A percentile compares a stretch with the other conserved stretches of the same genome.
phyloP scores from a whole-genome alignment of 148 eudicot genomes.

The Rhododendron molle region DNA sequence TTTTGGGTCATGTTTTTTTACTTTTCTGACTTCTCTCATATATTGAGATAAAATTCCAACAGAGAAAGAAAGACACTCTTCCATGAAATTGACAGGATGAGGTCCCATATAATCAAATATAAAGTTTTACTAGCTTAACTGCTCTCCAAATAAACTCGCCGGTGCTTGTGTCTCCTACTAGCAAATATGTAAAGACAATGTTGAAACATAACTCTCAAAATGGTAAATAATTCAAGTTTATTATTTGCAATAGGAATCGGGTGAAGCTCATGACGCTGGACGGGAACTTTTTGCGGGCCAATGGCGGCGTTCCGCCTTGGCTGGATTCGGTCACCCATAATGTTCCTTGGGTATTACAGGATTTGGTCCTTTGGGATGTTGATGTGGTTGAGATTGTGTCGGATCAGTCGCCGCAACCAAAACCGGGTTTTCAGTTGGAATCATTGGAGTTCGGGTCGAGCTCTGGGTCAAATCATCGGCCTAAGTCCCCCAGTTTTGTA shows the following conservation, averaged over 20 bases:
- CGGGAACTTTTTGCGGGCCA: slow-evolving; percentile 61
- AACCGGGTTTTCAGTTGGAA: neutral
- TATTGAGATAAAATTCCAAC: too few species aligned
- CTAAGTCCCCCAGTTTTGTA: slow-evolving; percentile 8
- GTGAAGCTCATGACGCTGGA: slow-evolving; percentile 39
- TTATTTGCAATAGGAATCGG: neutral
- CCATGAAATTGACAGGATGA: too few species aligned
- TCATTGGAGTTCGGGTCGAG: slow-evolving; percentile 19
- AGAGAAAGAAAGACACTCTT: too few species aligned
- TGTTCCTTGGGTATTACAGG: slow-evolving; percentile 57
- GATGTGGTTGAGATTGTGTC: slow-evolving; percentile 43
- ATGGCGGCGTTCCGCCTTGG: slow-evolving; percentile 54
- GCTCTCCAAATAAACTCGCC: neutral
- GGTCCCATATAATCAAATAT: too few species aligned
- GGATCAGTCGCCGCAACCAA: neutral
- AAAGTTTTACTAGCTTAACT: too few species aligned
- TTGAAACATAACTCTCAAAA: neutral
- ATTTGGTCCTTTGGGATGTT: slow-evolving; percentile 65
- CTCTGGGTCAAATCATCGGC: slow-evolving; percentile 23
- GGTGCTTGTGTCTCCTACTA: too few species aligned
- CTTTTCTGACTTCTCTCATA: neutral
- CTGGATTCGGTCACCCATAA: slow-evolving; percentile 70
- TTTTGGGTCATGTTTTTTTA: too few species aligned
- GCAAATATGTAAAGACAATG: neutral
- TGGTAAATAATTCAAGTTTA: neutral